Conservation (phyloP, 345 rosid species). For the Populus tremula region DNA sequence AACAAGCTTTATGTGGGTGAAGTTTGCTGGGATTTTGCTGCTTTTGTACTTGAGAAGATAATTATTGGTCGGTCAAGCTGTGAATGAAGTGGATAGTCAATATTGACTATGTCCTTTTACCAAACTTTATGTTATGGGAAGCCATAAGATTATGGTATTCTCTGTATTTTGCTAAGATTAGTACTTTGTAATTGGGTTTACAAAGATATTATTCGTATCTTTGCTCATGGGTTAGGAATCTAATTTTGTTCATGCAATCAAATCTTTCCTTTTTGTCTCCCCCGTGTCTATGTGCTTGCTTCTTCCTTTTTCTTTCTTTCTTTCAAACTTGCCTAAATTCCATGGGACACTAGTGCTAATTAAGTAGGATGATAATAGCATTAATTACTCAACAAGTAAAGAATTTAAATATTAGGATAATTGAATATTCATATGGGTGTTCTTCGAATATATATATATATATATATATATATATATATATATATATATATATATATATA, state of each 20-base stretch:
- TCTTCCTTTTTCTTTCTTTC: neutral
- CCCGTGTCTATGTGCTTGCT: neutral
- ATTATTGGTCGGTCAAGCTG: constrained; percentile 1
- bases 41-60: constrained; percentile 49
- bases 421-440: no score
- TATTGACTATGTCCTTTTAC: neutral
- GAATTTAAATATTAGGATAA: no score
- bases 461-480: no score
- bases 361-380: no score
- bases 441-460: no score
- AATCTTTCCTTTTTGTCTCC: constrained; percentile 1
- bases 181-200: neutral
- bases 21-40: constrained; percentile 38
- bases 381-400: no score
- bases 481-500: no score
- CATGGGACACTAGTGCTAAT: no score
- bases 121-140: neutral
- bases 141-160: neutral
- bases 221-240: constrained; percentile 37
- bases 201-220: constrained; percentile 23
- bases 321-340: no score
- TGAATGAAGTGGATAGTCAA: constrained; percentile 17
- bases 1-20: constrained; percentile 30
- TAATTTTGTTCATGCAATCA: neutral
- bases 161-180: constrained; percentile 5